Evolutionary conservation across 2,329 filamentous ascomycete species (phyloP).

Genomic region (Alternaria solani): DNA sequence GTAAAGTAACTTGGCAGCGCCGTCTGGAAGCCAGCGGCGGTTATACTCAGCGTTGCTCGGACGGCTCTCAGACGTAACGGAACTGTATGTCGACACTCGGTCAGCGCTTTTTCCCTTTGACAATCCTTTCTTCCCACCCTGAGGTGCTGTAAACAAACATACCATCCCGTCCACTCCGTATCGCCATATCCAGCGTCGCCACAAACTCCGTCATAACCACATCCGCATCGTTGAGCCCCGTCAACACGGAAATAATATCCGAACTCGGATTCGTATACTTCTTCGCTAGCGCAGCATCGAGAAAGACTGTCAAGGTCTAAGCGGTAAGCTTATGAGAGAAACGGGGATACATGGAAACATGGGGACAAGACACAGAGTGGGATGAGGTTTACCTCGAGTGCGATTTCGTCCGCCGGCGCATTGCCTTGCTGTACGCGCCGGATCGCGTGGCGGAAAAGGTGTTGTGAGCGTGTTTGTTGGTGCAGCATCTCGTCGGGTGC

Average conservation of each 20-base stretch:
- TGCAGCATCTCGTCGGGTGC: conserved; percentile 78
- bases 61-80: conserved; percentile 81
- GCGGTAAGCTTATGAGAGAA: conserved; percentile 49
- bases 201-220: conserved; percentile 89
- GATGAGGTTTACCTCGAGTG: conserved; percentile 75
- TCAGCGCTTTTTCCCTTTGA: too few relatives aligned
- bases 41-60: conserved; percentile 80
- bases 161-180: conserved; percentile 78
- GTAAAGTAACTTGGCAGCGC: conserved; percentile 94
- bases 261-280: conserved; percentile 95
- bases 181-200: conserved; percentile 78
- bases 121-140: too few relatives aligned
- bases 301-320: conserved; percentile 88
- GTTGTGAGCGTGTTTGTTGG: conserved; percentile 76
- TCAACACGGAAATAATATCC: conserved; percentile 88
- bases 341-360: too few relatives aligned
- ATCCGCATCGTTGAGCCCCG: conserved; percentile 89
- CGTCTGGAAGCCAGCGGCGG: conserved; percentile 94
- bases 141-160: conserved; percentile 41
- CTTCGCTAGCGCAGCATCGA: conserved; percentile 82
- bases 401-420: conserved; percentile 74
- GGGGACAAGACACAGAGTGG: not conserved
- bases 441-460: conserved; percentile 79
- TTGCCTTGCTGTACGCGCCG: conserved; percentile 68
- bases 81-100: conserved; percentile 65